Conservation (phyloP, 805 yeast genomes). For the Yarrowia alimentaria region DNA sequence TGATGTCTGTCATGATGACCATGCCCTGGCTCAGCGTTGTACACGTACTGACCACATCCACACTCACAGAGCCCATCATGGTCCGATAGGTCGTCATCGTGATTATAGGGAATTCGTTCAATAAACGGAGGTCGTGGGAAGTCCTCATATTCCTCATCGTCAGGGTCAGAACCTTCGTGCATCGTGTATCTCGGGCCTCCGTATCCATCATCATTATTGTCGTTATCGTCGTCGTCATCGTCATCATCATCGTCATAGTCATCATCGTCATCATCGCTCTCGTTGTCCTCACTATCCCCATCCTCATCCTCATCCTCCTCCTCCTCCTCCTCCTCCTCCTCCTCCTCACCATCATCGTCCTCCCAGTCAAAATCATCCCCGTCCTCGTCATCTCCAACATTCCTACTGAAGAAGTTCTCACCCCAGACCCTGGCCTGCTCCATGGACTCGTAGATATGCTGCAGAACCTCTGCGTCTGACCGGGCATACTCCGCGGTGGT, state of each 20-base stretch:
- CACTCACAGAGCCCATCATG: too few relatives aligned
- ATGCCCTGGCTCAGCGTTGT: too few relatives aligned
- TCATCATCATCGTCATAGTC: not conserved
- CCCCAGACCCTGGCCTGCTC: too few relatives aligned
- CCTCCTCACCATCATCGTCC: not conserved
- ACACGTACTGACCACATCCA: too few relatives aligned
- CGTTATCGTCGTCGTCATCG: not conserved
- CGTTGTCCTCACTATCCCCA: not conserved
- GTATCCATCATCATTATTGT: not conserved
- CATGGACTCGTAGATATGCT: constrained; percentile 2
- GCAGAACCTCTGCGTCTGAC: constrained; percentile 4
- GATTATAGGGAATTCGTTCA: too few relatives aligned
- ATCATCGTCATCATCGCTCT: not conserved
- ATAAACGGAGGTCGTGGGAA: constrained; percentile 4
- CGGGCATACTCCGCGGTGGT: constrained; percentile 1
- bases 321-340: not conserved
- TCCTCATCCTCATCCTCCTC: not conserved
- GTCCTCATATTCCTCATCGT: constrained; percentile 3
- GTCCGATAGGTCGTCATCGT: too few relatives aligned
- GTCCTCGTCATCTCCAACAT: too few relatives aligned
- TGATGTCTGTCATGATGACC: too few relatives aligned
- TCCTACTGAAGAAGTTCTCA: too few relatives aligned
- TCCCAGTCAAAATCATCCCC: too few relatives aligned
- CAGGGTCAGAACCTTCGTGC: not conserved
- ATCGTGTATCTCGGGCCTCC: not conserved